Base-by-base conservation (phyloP, 345 rosid species). In the Populus pruinosa region DNA sequence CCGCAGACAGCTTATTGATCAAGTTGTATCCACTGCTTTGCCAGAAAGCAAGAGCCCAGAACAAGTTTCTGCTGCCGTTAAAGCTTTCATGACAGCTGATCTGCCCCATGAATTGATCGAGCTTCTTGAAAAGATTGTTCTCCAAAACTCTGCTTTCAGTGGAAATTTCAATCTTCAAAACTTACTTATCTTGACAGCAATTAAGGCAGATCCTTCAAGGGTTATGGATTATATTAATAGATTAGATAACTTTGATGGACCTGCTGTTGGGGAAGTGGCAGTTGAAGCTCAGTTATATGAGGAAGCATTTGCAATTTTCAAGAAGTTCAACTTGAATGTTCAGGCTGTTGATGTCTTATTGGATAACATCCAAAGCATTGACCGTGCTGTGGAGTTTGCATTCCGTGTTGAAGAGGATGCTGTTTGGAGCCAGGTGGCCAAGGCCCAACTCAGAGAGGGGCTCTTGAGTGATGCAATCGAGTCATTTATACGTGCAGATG, bases 361-460 rank as follows among this genome's bases (percentile, higher is more conserved):
- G 80, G 95, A 91, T 82, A 89, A 89, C 35, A 82, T 92, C 72
- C 84, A 39, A 79, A 92, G 92, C 89, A 88, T 91, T 78, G 95
- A 92, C 41, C 90, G 93, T 56, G 97, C 98, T 13, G 97, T 92
- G 79, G 97, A 94, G 87, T 94, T 96, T 85, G 97, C 99, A 41
- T 96, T 92, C 87, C 89, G 97, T 73, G 98, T 94, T 13, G 98
- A 96, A 87, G 98, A 96, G 83, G 97, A 96, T 83, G 87, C 94
- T 75, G 99, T 94, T 74, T 96, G 98, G 97, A 91, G 93, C 84
- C 97, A 91, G 88, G 98, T 96, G 41, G 99, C 96, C 1, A 92
- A 89, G 86, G 97, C 97, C 62, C 99, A 94, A 81, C 91, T 94
- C 23, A 85, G 93, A 82, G 98, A 96, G 84, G 97, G 99, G 61